Conservation (phyloP, 192 early-diverging fungal species). For the Glomus cerebriforme region DNA sequence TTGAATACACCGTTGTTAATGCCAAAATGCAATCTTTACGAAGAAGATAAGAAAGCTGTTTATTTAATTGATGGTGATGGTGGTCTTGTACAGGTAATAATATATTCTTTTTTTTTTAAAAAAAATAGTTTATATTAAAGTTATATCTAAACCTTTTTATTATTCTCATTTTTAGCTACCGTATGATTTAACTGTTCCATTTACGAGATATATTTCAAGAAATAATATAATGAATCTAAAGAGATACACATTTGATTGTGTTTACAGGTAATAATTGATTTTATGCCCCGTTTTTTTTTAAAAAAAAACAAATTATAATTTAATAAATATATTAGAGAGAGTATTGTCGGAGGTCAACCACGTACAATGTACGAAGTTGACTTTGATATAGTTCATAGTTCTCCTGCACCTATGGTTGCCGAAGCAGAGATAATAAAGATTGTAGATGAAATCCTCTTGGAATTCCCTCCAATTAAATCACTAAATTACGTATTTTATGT, state of each 20-base stretch:
- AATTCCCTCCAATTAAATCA: constrained; percentile 64
- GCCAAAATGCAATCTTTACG: constrained; percentile 73
- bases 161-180: constrained; percentile 53
- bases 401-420: constrained; percentile 64
- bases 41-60: constrained; percentile 70
- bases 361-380: constrained; percentile 76
- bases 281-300: not conserved
- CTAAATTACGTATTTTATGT: constrained; percentile 59
- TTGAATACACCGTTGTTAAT: constrained; percentile 80
- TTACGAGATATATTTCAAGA: constrained; percentile 82
- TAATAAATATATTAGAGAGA: constrained; percentile 48
- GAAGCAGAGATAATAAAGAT: constrained; percentile 91
- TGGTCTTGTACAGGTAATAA: constrained; percentile 63
- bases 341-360: constrained; percentile 84
- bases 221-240: constrained; percentile 75
- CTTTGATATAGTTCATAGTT: constrained; percentile 86
- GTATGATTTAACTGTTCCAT: constrained; percentile 89
- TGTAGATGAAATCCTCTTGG: constrained; percentile 70
- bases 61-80: constrained; percentile 82
- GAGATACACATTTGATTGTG: constrained; percentile 82
- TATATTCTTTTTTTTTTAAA: not conserved
- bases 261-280: constrained; percentile 56
- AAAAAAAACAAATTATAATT: not conserved
- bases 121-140: too few relatives aligned
- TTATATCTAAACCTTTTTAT: too few relatives aligned